These are phyloP conservation scores for Scheffersomyces spartinae DNA, from an alignment of 805 yeast genomes.

Conservation along the genomic window DNA sequence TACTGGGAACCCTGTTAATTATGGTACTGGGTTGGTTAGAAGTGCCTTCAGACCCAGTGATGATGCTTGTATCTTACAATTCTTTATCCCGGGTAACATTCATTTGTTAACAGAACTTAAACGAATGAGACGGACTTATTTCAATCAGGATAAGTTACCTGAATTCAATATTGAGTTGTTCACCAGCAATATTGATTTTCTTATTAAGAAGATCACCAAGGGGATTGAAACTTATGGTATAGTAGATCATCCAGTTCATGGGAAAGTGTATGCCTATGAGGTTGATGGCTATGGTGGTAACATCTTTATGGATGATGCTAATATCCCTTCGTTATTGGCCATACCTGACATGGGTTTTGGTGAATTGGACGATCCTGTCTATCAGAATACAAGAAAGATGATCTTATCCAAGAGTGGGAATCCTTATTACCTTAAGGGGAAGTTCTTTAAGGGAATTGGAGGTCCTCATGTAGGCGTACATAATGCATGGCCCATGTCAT, in stretches of 20 bases:
- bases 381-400: slow-evolving; percentile 74
- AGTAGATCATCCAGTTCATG: slow-evolving; percentile 55
- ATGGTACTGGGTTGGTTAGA: slow-evolving; percentile 58
- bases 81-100: slow-evolving; percentile 79
- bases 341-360: slow-evolving; percentile 71
- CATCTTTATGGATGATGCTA: slow-evolving; percentile 82
- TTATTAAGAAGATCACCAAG: slow-evolving; percentile 30
- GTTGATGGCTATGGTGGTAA: slow-evolving; percentile 78
- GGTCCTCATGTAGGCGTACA: slow-evolving; percentile 82
- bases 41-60: slow-evolving; percentile 85
- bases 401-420: slow-evolving; percentile 56
- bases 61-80: slow-evolving; percentile 72
- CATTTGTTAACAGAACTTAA: slow-evolving; percentile 55
- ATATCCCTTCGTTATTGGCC: slow-evolving; percentile 70
- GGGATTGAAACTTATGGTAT: slow-evolving; percentile 59
- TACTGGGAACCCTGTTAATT: slow-evolving; percentile 73
- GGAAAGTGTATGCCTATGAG: slow-evolving; percentile 78
- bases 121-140: slow-evolving; percentile 14
- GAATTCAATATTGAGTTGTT: not conserved
- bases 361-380: slow-evolving; percentile 38
- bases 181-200: slow-evolving; percentile 13
- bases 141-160: slow-evolving; percentile 6
- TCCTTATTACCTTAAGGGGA: slow-evolving; percentile 65
- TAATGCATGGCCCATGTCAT: slow-evolving; percentile 87
- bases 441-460: slow-evolving; percentile 64